phyloP scores from a whole-genome alignment of 73 alveolate species.

The Paramecium tetraurelia region DNA sequence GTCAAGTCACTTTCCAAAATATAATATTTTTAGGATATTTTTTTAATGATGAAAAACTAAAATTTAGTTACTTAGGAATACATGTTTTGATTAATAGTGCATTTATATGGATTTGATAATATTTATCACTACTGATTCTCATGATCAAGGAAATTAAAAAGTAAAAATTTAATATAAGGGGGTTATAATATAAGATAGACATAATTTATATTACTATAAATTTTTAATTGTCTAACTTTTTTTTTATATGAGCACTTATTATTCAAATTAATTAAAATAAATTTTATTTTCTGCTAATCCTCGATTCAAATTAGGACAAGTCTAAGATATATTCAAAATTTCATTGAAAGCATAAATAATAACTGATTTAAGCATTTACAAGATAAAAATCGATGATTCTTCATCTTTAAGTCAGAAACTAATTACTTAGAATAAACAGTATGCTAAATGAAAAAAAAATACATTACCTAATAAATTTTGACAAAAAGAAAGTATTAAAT shows the following conservation, averaged over 20 bases:
- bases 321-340: background rate
- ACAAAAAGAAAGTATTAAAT: background rate
- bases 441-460: background rate
- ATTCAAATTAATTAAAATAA: background rate
- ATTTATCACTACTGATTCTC: background rate
- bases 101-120: too few species aligned
- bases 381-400: background rate
- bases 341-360: background rate
- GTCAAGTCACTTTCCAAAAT: background rate
- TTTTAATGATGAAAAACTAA: background rate
- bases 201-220: background rate
- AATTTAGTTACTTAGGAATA: background rate
- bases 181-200: background rate
- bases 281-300: background rate
- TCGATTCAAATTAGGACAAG: background rate
- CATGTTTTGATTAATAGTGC: too few species aligned
- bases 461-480: background rate
- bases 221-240: background rate
- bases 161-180: background rate
- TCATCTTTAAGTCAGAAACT: background rate
- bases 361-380: background rate
- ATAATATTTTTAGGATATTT: background rate
- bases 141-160: background rate
- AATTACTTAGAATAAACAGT: background rate
- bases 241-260: background rate